phyloP scores from a whole-genome alignment of 1,284 basidiomycete genomes.

The Marasmius tenuissimus region DNA sequence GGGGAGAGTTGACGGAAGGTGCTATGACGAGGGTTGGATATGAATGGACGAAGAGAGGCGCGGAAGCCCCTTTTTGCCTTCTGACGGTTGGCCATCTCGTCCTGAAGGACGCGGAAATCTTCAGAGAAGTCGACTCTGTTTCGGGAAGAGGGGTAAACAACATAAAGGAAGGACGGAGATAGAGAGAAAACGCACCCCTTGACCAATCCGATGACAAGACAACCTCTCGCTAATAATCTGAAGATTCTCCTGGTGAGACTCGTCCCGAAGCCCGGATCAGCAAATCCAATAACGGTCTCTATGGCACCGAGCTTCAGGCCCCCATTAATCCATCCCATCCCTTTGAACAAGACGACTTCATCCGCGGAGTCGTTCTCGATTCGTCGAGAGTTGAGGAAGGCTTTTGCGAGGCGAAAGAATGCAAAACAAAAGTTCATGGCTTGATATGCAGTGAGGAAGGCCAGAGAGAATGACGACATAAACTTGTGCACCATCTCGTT shows the following conservation, averaged over 20 bases:
- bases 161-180: not conserved
- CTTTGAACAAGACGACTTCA: slow-evolving; percentile 52
- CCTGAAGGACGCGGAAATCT: slow-evolving; percentile 38
- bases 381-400: slow-evolving; percentile 48
- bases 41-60: slow-evolving; percentile 42
- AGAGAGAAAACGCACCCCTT: slow-evolving; percentile 53
- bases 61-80: slow-evolving; percentile 18
- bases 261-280: slow-evolving; percentile 47
- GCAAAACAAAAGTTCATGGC: slow-evolving; percentile 54
- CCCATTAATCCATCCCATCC: slow-evolving; percentile 60
- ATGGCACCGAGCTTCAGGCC: slow-evolving; percentile 62
- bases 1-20: slow-evolving; percentile 55
- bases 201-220: slow-evolving; percentile 57
- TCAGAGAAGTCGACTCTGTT: slow-evolving; percentile 40
- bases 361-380: slow-evolving; percentile 47
- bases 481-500: slow-evolving; percentile 41
- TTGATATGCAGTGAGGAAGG: slow-evolving; percentile 57
- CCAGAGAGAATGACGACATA: slow-evolving; percentile 59
- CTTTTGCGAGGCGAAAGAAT: slow-evolving; percentile 54
- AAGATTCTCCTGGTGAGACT: slow-evolving; percentile 57
- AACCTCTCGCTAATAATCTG: slow-evolving; percentile 51
- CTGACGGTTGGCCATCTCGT: slow-evolving; percentile 30
- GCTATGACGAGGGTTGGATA: slow-evolving; percentile 54
- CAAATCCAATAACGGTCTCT: slow-evolving; percentile 68
- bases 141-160: not conserved